phyloP scores from a whole-genome alignment of 208 protist genomes.

The Leishmania martiniquensis region DNA sequence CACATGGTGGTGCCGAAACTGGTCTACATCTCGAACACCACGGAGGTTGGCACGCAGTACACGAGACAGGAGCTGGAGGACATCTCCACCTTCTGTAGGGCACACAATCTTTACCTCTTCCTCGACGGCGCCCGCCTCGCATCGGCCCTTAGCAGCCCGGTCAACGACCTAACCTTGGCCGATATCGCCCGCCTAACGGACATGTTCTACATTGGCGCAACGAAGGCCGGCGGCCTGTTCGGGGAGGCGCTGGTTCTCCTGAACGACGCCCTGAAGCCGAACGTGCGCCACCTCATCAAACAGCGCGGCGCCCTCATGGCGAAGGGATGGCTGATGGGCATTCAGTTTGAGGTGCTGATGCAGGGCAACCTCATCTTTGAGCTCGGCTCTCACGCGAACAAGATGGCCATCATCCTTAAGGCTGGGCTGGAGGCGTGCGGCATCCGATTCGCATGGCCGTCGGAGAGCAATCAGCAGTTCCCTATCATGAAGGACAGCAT shows the following conservation, averaged over 20 bases:
- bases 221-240: constrained; percentile 47
- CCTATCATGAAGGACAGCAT: constrained; percentile 22
- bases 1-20: constrained; percentile 51
- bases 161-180: constrained; percentile 42
- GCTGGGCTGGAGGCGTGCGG: constrained; percentile 43
- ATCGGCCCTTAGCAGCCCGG: constrained; percentile 30
- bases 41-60: constrained; percentile 54
- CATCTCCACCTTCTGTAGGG: constrained; percentile 38
- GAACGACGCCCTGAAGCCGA: constrained; percentile 36
- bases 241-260: constrained; percentile 51
- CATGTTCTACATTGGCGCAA: constrained; percentile 58
- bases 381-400: constrained; percentile 44
- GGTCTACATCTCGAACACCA: constrained; percentile 66
- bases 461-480: constrained; percentile 48
- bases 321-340: constrained; percentile 60
- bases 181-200: constrained; percentile 51
- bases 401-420: constrained; percentile 40
- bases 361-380: constrained; percentile 37
- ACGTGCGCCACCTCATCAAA: constrained; percentile 45
- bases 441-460: constrained; percentile 24
- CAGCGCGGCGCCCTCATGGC: constrained; percentile 56
- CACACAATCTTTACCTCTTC: constrained; percentile 40
- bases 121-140: constrained; percentile 50
- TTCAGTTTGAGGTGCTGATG: constrained; percentile 57
- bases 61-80: constrained; percentile 42